Evolutionary conservation across 1,139 yeast species (phyloP), one percentile per base, ranked within the genome.

Genomic region (Citeromyces hawaiiensis): DNA sequence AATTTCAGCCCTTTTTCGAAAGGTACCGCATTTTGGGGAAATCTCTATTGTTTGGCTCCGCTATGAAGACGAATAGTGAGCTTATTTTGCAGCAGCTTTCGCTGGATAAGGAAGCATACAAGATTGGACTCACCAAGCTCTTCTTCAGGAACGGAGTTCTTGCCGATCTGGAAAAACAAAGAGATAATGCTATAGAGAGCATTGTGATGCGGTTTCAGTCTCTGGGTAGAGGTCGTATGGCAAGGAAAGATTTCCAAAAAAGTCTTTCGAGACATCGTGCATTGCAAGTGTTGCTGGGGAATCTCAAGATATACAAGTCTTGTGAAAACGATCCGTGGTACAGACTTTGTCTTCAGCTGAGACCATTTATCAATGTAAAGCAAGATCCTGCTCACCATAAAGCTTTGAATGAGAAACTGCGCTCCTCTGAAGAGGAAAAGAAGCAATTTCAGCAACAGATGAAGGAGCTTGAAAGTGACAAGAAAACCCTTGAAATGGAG

Each of bases 141-240:
- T 93, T 93, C 55, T 87, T 91, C 68, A 78, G 93, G 48, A 93
- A 95, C 51, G 98, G 98, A 41, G 87, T 91, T 47, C 65, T 93
- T 40, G 98, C 96, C 2, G 75, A 76, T 42, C 64, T 93, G 27
- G 98, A 93, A 57, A 78, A 77, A 47, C 65, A 72, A 41, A 76
- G 95, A 45, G 96, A 87, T 47, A 61, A 67, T 29, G 69, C 74
- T 44, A 63, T 91, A 36, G 69, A 74, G 40, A 50, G 59, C 2
- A 66, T 81, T 1, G 62, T 85, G 36, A 70, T 81, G 0, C 62
- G 60, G 9, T 69, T 93, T 42, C 94, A 86, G 54, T 65, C 88
- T n/a, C 49, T 69, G 4, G 64, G 76, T 3, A 68, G 88, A 45
- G 97, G 94, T 10, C 68, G 63, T 23, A 46, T 71, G 10, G 66